phyloP scores from a whole-genome alignment of 1,139 yeast species.

The Hansenula lynferdii region DNA sequence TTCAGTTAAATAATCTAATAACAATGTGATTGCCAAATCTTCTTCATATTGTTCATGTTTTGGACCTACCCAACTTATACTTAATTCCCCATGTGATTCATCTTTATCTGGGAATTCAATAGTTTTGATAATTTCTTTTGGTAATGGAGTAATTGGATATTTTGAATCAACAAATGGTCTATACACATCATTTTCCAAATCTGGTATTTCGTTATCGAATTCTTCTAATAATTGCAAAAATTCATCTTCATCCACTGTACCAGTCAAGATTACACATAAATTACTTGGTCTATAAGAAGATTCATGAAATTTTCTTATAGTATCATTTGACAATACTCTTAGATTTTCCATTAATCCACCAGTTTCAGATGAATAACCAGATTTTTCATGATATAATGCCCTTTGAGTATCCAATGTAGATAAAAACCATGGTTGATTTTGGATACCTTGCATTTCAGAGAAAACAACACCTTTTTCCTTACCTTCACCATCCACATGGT shows the following conservation, averaged over 20 bases:
- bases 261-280: constrained; percentile 75
- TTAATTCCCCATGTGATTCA: constrained; percentile 76
- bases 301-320: constrained; percentile 72
- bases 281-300: constrained; percentile 78
- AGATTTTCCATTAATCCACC: constrained; percentile 85
- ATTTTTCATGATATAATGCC: constrained; percentile 48
- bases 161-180: constrained; percentile 84
- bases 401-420: constrained; percentile 61
- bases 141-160: constrained; percentile 37
- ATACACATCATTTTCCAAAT: constrained; percentile 29
- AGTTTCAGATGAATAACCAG: constrained; percentile 90
- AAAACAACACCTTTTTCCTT: constrained; percentile 96
- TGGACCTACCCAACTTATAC: constrained; percentile 85
- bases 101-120: constrained; percentile 88
- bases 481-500: constrained; percentile 87
- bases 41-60: constrained; percentile 43
- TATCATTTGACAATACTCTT: constrained; percentile 65
- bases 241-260: constrained; percentile 75
- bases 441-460: constrained; percentile 96
- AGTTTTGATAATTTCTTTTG: constrained; percentile 35
- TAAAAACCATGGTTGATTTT: constrained; percentile 72
- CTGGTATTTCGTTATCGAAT: constrained; percentile 57
- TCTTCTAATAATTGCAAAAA: constrained; percentile 52
- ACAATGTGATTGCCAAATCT: constrained; percentile 64
- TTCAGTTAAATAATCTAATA: constrained; percentile 75